These are phyloP conservation scores for Areca catechu DNA, from an alignment of 176 grass and related monocot species.

Conservation along the genomic window DNA sequence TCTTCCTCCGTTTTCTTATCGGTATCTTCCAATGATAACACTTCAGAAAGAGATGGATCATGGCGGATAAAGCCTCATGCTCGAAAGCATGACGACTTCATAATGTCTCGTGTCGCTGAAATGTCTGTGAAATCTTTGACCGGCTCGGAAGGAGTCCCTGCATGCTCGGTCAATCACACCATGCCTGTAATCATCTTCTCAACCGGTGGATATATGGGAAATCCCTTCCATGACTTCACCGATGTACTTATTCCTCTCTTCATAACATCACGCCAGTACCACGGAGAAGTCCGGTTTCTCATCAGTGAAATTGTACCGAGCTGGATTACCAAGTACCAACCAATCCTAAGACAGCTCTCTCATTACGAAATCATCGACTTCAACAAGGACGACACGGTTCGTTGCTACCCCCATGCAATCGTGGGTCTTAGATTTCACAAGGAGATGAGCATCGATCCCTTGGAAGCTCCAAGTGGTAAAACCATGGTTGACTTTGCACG, in stretches of 20 bases:
- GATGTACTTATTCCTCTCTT: slow-evolving; percentile 66
- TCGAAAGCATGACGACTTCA: slow-evolving; percentile 50
- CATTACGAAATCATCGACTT: slow-evolving; percentile 38
- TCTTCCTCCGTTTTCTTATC: slow-evolving; percentile 10
- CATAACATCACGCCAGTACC: slow-evolving; percentile 39
- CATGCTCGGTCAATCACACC: slow-evolving; percentile 31
- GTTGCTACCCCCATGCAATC: slow-evolving; percentile 38
- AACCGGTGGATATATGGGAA: slow-evolving; percentile 48
- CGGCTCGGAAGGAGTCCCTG: slow-evolving; percentile 1
- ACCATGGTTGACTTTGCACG: slow-evolving; percentile 52
- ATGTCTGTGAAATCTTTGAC: slow-evolving; percentile 30
- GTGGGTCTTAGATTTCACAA: slow-evolving; percentile 59
- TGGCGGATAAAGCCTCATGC: slow-evolving; percentile 58
- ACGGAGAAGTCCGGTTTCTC: slow-evolving; percentile 54
- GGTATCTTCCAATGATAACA: background rate
- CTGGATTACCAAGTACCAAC: slow-evolving; percentile 55
- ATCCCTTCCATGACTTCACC: slow-evolving; percentile 82
- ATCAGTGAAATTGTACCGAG: slow-evolving; percentile 35
- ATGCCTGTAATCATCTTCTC: slow-evolving; percentile 59
- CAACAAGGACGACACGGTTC: slow-evolving; percentile 26
- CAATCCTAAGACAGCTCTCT: slow-evolving; percentile 42
- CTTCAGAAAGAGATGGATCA: background rate
- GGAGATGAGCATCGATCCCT: slow-evolving; percentile 65
- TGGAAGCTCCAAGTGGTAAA: slow-evolving; percentile 18
- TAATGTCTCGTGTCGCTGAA: slow-evolving; percentile 41